Percentiles rank a stretch among this genome's conserved stretches.
Evolutionary conservation across 371 early-diverging fungal genomes (phyloP).

Genomic region (Mortierella sp.): DNA sequence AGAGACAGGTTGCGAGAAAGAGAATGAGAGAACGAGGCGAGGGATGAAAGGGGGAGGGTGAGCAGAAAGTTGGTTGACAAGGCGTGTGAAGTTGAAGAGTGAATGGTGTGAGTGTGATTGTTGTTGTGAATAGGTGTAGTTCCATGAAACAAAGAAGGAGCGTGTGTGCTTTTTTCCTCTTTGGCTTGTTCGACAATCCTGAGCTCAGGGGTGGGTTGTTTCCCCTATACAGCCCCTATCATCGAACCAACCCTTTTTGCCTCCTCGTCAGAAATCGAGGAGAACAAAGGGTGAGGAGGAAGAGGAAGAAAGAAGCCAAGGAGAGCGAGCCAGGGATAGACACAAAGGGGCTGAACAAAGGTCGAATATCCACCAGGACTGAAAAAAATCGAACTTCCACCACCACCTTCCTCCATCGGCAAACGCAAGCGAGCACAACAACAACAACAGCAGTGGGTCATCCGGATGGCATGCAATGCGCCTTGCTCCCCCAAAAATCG

Average conservation of each 20-base stretch:
- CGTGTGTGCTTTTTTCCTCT: background rate
- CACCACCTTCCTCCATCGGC: background rate
- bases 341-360: background rate
- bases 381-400: constrained; percentile 5
- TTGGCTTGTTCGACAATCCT: background rate
- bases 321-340: constrained; percentile 2
- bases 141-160: background rate
- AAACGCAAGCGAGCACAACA: background rate
- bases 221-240: background rate
- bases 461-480: constrained; percentile 5
- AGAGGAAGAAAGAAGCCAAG: background rate
- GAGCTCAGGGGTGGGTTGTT: background rate
- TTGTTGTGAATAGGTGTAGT: no score
- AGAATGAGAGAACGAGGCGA: constrained; percentile 11
- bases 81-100: background rate
- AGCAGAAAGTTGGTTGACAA: constrained; percentile 7
- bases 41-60: constrained; percentile 10
- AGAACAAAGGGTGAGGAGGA: no score
- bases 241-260: background rate
- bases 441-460: background rate
- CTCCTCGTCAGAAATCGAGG: background rate
- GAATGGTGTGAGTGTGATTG: background rate
- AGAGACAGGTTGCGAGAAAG: constrained; percentile 10
- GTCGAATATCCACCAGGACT: background rate
- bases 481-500: constrained; percentile 13